Percentiles rank a stretch among this genome's conserved stretches.
Conservation (phyloP, 2,329 filamentous ascomycete genomes). For the Chalara sp. region DNA sequence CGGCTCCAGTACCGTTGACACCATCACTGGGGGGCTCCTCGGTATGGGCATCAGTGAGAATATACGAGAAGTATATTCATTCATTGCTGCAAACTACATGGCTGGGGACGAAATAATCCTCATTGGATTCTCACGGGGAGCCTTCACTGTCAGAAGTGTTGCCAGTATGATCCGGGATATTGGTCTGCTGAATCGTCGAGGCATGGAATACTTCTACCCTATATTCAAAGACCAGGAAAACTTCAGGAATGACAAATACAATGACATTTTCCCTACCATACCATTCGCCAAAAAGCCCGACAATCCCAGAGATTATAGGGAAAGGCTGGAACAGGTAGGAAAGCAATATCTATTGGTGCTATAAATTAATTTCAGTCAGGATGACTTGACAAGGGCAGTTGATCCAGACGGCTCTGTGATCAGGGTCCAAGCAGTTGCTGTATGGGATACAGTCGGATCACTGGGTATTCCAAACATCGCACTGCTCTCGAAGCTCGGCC, state of each 20-base stretch:
- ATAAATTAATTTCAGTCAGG: conserved; percentile 11
- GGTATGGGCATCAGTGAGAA: conserved; percentile 43
- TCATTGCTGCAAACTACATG: conserved; percentile 34
- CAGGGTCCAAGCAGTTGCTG: conserved; percentile 38
- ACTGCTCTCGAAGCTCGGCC: conserved; percentile 25
- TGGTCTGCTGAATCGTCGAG: conserved; percentile 33
- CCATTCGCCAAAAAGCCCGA: conserved; percentile 24
- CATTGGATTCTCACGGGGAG: conserved; percentile 35
- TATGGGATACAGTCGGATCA: conserved; percentile 40
- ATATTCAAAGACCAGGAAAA: conserved; percentile 31
- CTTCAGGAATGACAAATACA: conserved; percentile 28
- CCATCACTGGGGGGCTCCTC: conserved; percentile 47
- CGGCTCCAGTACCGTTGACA: conserved; percentile 41
- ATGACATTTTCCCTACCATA: conserved; percentile 23
- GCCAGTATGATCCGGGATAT: conserved; percentile 26
- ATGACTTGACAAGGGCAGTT: conserved; percentile 30
- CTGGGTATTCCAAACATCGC: conserved; percentile 35
- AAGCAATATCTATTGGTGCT: too few species aligned
- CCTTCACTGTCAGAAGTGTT: conserved; percentile 34
- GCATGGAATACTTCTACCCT: conserved; percentile 35
- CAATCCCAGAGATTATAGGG: conserved; percentile 26
- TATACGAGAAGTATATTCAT: conserved; percentile 42
- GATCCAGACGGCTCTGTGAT: conserved; percentile 29
- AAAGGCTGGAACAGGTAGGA: conserved; percentile 29
- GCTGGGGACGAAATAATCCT: conserved; percentile 34